Evolutionary conservation across 441 rosid species (phyloP), one percentile per base, ranked within the genome.

Genomic region (Hura crepitans): DNA sequence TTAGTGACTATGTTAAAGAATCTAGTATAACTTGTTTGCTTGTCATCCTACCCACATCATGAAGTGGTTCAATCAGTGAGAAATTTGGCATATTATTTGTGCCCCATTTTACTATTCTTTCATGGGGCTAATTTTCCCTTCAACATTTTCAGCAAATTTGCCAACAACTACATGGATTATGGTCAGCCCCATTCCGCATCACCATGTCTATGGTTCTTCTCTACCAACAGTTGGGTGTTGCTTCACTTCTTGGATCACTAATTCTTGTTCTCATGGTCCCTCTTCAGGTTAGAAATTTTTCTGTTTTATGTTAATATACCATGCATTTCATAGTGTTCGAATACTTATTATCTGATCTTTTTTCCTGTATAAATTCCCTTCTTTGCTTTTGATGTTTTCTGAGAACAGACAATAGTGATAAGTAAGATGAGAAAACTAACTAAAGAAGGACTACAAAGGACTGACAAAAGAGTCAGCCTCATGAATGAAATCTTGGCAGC

Each of bases 111-210:
- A 14, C 10, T 58, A 49, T 4, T 57, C 15, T 4, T 30, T 72
- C 23, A 22, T 31, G 22, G 50, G 69, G 42, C 13, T 57, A 39
- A 28, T 11, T 39, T 37, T 18, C 11, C 51, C 57, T 43, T 61
- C 35, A 20, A 69, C 3, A 71, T 70, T 62, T 78, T 58, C 86
- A 91, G 98, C 92, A 86, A 91, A 79, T 86, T 75, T 78, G 89
- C 83, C 87, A 79, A 77, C 97, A 79, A 45, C 89, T 94, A 72
- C 98, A 91, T 65, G 79, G 80, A 30, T 76, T 94, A 70, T 94
- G 98, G 97, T 94, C 98, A 2, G 92, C 97, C 66, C 98, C 98
- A 31, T 91, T 94, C 72, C 92, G 98, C 35, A 94, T 91, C 78
- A 79, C 77, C 43, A 68, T 91, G 62, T 70, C 97, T 35, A 88